A percentile compares a stretch with the other conserved stretches of the same genome.
phyloP scores from a whole-genome alignment of 2,329 filamentous ascomycete genomes.

The Colletotrichum musae region DNA sequence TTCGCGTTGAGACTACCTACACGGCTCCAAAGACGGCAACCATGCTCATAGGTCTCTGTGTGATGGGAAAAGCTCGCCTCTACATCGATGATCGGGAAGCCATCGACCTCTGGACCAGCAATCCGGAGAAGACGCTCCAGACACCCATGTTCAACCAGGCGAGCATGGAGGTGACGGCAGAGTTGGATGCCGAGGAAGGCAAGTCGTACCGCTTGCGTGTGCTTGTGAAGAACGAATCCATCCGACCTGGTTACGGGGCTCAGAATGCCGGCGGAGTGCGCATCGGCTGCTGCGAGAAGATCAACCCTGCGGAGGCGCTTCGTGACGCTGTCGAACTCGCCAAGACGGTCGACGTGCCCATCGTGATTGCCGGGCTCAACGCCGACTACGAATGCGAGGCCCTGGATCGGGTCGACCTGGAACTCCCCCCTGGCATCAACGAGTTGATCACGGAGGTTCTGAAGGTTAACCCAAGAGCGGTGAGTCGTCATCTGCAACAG shows the following conservation, averaged over 20 bases:
- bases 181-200: conserved; percentile 60
- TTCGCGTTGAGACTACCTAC: conserved; percentile 38
- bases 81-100: conserved; percentile 49
- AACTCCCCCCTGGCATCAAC: conserved; percentile 72
- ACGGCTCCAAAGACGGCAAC: conserved; percentile 36
- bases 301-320: conserved; percentile 35
- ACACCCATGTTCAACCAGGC: conserved; percentile 51
- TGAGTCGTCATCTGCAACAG: conserved; percentile 40
- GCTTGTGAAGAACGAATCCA: conserved; percentile 7
- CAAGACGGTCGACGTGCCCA: conserved; percentile 69
- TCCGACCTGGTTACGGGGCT: background rate
- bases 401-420: conserved; percentile 78
- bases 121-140: conserved; percentile 49
- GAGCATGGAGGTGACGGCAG: conserved; percentile 49
- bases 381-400: conserved; percentile 60
- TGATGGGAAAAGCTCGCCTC: conserved; percentile 51
- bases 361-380: conserved; percentile 69
- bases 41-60: conserved; percentile 50
- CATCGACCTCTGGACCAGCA: conserved; percentile 50
- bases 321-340: conserved; percentile 54
- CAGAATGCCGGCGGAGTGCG: conserved; percentile 16
- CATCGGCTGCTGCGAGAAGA: conserved; percentile 17
- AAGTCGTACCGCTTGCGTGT: background rate
- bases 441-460: conserved; percentile 68
- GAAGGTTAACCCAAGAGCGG: conserved; percentile 69